Base-by-base conservation (phyloP, 495 filamentous ascomycete species). In the Platismatia glauca region DNA sequence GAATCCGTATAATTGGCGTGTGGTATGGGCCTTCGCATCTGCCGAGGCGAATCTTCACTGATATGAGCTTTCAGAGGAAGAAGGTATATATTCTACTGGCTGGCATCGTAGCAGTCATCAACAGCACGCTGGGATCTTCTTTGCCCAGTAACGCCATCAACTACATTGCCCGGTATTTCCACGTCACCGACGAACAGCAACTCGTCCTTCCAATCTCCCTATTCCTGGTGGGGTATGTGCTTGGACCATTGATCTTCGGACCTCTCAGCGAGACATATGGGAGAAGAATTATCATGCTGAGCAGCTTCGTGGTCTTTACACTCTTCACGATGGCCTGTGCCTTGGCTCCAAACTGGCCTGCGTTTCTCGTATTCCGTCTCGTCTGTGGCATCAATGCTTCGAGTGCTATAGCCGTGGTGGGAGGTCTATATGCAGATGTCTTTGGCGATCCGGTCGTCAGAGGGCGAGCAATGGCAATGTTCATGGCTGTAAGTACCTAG, bases 141-240 rank as follows among this genome's bases (percentile, higher is more conserved):
- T 73, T 92, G 20, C 85, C 88, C 3, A 82, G 82, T 61, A 86
- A 82, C 66, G 82, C 82, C 46, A 82, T 82, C 46, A 77, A 76
- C 7, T 80, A 77, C 56, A 86, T 89, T 22, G 73, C 78, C 0
- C 65, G 72, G 11, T 77, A 86, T 60, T 90, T 85, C 74, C 61
- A 78, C 58, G 73, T 90, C 58, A 79, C 77, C 4, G 79, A 82
- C 41, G 69, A 85, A 50, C 73, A 75, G 50, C 75, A 81, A 22
- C 75, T 84, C 15, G 84, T 89, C n/a, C 76, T 94, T 9, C 89
- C 89, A 15, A 89, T 88, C 0, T 88, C 87, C 0, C 81, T 91
- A 1, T 94, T 84, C 62, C 76, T 91, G 0, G 77, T 91, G 31
- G 89, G 87, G 37, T 90, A 89, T 64, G 76, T 85, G 16, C 69